Evolutionary conservation across 2,329 filamentous ascomycete genomes (phyloP).

Genomic region (Kalmusia sp.): DNA sequence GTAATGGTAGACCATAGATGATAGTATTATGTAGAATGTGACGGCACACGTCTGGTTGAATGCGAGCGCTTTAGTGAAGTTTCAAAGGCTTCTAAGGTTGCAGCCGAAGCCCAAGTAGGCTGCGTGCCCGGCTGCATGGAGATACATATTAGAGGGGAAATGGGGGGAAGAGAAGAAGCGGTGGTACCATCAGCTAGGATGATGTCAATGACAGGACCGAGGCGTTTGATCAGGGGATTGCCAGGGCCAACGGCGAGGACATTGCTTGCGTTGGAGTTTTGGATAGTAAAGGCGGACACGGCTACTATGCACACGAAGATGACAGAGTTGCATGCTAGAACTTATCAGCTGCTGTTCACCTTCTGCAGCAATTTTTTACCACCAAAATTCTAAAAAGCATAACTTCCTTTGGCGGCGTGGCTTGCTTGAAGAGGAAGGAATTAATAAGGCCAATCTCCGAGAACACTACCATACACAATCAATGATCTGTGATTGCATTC

Average conservation of each 20-base stretch:
- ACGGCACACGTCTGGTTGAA: constrained; percentile 67
- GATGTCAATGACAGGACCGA: constrained; percentile 62
- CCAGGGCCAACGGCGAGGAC: constrained; percentile 31
- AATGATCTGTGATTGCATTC: constrained; percentile 67
- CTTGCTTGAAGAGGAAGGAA: constrained; percentile 66
- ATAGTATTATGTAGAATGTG: constrained; percentile 69
- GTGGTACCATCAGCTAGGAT: too few species aligned
- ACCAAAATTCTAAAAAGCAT: constrained; percentile 65
- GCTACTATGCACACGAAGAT: constrained; percentile 68
- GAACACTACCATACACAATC: constrained; percentile 69
- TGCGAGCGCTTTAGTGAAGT: constrained; percentile 69
- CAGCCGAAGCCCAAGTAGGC: constrained; percentile 72
- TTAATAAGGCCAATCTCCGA: constrained; percentile 65
- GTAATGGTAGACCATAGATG: constrained; percentile 72
- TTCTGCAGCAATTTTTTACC: constrained; percentile 20
- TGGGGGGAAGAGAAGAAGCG: too few species aligned
- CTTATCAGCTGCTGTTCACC: too few species aligned
- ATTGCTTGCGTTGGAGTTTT: constrained; percentile 47
- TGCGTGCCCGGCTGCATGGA: constrained; percentile 67
- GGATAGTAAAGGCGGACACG: constrained; percentile 69
- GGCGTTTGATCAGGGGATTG: constrained; percentile 30
- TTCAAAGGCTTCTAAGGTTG: constrained; percentile 67
- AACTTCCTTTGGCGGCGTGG: constrained; percentile 68
- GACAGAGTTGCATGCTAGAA: constrained; percentile 68
- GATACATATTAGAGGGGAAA: too few species aligned